Base-by-base conservation (phyloP, 2,329 filamentous ascomycete species). In the Ceratocystis ficicola region DNA sequence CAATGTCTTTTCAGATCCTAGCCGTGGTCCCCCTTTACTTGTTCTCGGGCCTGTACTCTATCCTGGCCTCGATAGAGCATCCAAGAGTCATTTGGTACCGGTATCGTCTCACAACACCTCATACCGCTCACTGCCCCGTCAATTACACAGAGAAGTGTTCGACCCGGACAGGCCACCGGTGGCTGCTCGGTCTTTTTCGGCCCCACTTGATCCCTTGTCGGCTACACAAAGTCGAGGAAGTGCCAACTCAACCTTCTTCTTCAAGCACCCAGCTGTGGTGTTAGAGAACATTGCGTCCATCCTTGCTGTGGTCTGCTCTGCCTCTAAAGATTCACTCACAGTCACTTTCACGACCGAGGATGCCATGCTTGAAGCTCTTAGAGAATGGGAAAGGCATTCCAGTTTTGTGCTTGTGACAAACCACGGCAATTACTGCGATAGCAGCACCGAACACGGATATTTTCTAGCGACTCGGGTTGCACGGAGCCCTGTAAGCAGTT, bases 211-310 rank as follows among this genome's bases (percentile, higher is more conserved):
- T 32, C 4, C 5, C 25, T 15, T 57, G 5, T 59, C n/a, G 8
- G 5, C 52, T 17, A 2, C 28, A 32, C 8, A 59, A 30, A 30
- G 15, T 17, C n/a, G 30, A 25, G 63, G 52, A 32, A 44, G 36
- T 3, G 57, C 63, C 25, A 65, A 64, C 66, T 65, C 63, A 3
- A 65, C 62, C 28, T 44, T 67, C 62, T 44, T 20, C 2, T 65
- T 65, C 63, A 62, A 48, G 41, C 61, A 65, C 22, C 62, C 66
- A 5, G 22, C 55, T 20, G 46, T 67, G 8, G n/a, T 64, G 8
- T 55, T 67, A 28, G 55, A 65, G 20, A 64, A 44, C 25, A 62
- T 65, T 62, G 44, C 20, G 2, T 30, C 44, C 15, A 36, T 67
- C 3, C 5, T 57, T 15, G 17, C n/a, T 44, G 62, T 65, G 1